Base-by-base conservation (phyloP, 75 land plant genomes). In the Selaginella tamariscina region DNA sequence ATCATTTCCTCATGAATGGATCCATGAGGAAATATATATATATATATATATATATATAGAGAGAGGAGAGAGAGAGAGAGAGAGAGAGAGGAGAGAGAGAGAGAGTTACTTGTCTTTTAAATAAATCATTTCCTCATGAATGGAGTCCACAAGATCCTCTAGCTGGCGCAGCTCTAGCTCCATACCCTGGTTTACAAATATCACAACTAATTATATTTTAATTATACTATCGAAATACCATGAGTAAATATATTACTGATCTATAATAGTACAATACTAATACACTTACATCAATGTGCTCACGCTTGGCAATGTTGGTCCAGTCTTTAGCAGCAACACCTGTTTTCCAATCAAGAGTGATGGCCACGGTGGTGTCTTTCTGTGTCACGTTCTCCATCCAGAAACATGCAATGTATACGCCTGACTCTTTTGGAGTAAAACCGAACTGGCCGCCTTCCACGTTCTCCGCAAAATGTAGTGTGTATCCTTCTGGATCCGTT, bases 301-400 rank as follows among this genome's bases (percentile, higher is more conserved):
- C 92, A 66, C 78, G 81, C 84, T 88, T 88, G 55, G 92, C 92
- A 54, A 88, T 85, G 20, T 70, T 82, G 1, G 79, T 30, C 92
- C 92, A 88, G 31, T 88, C 92, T 74, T 88, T 88, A 0, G 92
- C 92, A n/a, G 82, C 80, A 44, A 88, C 77, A 0, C 92, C 92
- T 26, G 84, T 86, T 75, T 72, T 83, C 92, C 92, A 88, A 21
- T 83, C 90, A 56, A 73, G 75, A 21, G 28, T 68, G 9, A 88
- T 68, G 1, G 83, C 89, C 29, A 88, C 32, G 1, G 74, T 65
- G 11, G 79, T 33, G 23, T 65, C 71, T 9, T 32, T 18, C 2
- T 63, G 31, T 0, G 82, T 71, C 33, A 71, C 73, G 66, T 78
- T 76, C 18, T 33, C 32, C 26, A 88, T 71, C 86, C 86, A 88